Base-by-base conservation (phyloP, 345 rosid species). In the Melaleuca alternifolia region DNA sequence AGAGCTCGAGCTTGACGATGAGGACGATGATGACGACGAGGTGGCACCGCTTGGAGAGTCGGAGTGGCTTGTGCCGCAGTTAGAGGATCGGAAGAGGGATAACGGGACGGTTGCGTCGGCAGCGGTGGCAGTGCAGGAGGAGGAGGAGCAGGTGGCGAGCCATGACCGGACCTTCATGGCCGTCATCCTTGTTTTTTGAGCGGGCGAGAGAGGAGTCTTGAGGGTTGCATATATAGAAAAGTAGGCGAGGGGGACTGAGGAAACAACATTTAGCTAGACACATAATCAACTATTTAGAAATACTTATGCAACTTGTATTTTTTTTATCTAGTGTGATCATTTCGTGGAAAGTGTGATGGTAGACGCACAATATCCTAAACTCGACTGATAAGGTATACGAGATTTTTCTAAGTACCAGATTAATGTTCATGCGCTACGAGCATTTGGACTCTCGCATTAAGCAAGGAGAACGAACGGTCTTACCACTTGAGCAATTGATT, bases 151-250 rank as follows among this genome's bases (percentile, higher is more conserved):
- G 85, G 84, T 86, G 57, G 92, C 57, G 3, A 93, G 87, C 92
- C 94, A 91, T 85, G 95, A 90, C 23, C 89, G 88, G 88, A 95
- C 83, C 87, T 88, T 88, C 95, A 93, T 93, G 84, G 28, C 88
- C 62, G 83, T 81, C 48, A 44, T 23, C 2, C 24, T 5, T 20
- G 24, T 12, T 23, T 10, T 26, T 1, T 41, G 20, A 50, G 33
- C 41, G 11, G 37, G 46, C 3, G 23, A 30, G 46, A 52, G 85
- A 56, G 65, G 6, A 52, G 44, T 24, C 15, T 3, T 4, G 21
- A 5, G 20, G 50, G 26, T 13, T 28, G 44, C 11, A 37, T 16
- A 53, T 24, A 26, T 37, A 48, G 54, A 30, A 51, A 24, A 37
- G 28, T 6, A n/a, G 5, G 84, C 4, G 3, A 28, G n/a, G 44